Conservation (phyloP, 768 basidiomycete species). For the Termitomyces sp. region DNA sequence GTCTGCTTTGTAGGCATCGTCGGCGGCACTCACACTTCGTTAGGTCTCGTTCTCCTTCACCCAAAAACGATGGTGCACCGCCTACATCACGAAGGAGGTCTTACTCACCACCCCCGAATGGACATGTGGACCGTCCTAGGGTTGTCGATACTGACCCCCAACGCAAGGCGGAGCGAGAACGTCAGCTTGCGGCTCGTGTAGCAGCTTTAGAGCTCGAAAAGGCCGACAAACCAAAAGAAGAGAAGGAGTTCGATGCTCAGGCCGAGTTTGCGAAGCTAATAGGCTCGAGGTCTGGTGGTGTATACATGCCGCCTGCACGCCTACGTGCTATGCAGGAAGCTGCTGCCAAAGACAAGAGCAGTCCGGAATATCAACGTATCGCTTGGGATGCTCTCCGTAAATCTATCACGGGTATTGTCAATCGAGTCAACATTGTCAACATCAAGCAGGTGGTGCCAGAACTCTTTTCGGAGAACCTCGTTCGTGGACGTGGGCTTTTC, state of each 20-base stretch:
- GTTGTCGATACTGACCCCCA: slow-evolving; percentile 74
- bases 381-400: slow-evolving; percentile 98
- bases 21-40: slow-evolving; percentile 1
- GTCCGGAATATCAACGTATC: slow-evolving; percentile 87
- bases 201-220: slow-evolving; percentile 67
- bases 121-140: slow-evolving; percentile 23
- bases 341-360: slow-evolving; percentile 74
- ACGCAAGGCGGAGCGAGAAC: slow-evolving; percentile 71
- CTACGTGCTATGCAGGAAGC: slow-evolving; percentile 86
- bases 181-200: slow-evolving; percentile 66
- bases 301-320: slow-evolving; percentile 94
- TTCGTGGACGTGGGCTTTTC: slow-evolving; percentile 90
- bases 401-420: slow-evolving; percentile 98
- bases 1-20: background rate
- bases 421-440: slow-evolving; percentile 94
- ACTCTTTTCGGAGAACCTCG: slow-evolving; percentile 88
- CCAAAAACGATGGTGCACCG: slow-evolving; percentile 33
- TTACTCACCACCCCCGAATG: slow-evolving; percentile 30
- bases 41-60: slow-evolving; percentile 47
- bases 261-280: slow-evolving; percentile 89
- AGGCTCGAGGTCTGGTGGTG: slow-evolving; percentile 81
- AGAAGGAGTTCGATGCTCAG: slow-evolving; percentile 58
- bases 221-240: slow-evolving; percentile 42
- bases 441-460: slow-evolving; percentile 93
- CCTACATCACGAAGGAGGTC: slow-evolving; percentile 40